A percentile compares a stretch with the other conserved stretches of the same genome.
phyloP scores from a whole-genome alignment of 495 filamentous ascomycete genomes.

The Lophium mytilinum region DNA sequence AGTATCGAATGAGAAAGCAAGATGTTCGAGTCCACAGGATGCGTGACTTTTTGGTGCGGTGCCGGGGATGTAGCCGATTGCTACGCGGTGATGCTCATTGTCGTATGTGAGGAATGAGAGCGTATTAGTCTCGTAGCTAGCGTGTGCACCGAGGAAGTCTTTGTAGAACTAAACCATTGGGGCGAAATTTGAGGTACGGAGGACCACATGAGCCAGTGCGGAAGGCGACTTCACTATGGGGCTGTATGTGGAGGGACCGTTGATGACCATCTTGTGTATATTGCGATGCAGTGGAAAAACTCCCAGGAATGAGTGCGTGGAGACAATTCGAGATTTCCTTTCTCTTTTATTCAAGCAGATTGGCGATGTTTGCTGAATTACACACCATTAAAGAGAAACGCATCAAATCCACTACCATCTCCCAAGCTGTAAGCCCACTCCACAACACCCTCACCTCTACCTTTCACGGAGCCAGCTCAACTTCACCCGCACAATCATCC shows the following conservation, averaged over 20 bases:
- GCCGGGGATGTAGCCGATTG: slow-evolving; percentile 26
- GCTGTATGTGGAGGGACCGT: neutral
- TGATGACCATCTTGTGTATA: too few relatives aligned
- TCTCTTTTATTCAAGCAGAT: too few relatives aligned
- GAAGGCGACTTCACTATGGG: neutral
- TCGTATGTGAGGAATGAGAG: slow-evolving; percentile 39
- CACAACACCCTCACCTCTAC: too few relatives aligned
- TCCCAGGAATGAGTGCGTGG: too few relatives aligned
- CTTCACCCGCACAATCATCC: too few relatives aligned
- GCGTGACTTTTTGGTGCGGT: slow-evolving; percentile 13
- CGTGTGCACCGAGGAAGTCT: slow-evolving; percentile 31
- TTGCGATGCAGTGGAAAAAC: too few relatives aligned
- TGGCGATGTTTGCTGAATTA: too few relatives aligned
- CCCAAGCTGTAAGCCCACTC: too few relatives aligned
- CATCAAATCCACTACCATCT: too few relatives aligned
- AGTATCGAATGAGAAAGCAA: slow-evolving; percentile 34
- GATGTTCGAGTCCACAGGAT: slow-evolving; percentile 34
- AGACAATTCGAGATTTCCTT: too few relatives aligned
- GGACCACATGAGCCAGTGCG: slow-evolving; percentile 16
- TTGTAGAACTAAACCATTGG: slow-evolving; percentile 33
- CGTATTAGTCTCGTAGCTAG: neutral
- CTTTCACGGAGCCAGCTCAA: too few relatives aligned
- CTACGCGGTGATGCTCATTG: slow-evolving; percentile 43
- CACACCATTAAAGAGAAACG: too few relatives aligned
- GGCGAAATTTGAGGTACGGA: slow-evolving; percentile 25